Percentiles rank a stretch among this genome's conserved stretches.
phyloP scores from a whole-genome alignment of 768 basidiomycete genomes.

The Lentinula lateritia region DNA sequence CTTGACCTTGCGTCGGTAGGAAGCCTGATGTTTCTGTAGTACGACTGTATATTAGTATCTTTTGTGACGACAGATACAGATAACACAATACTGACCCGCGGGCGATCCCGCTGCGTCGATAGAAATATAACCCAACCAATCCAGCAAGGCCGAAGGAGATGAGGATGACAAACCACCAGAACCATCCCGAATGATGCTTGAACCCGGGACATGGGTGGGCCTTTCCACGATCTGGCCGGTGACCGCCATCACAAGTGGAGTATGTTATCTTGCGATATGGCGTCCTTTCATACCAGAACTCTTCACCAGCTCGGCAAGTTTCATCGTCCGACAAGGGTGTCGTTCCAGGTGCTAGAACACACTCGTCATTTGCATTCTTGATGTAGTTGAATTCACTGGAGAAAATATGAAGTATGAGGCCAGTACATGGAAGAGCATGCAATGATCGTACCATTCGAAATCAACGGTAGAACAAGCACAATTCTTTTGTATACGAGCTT shows the following conservation, averaged over 20 bases:
- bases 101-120: slow-evolving; percentile 62
- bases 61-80: slow-evolving; percentile 3
- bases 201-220: slow-evolving; percentile 81
- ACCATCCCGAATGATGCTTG: slow-evolving; percentile 63
- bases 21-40: slow-evolving; percentile 65
- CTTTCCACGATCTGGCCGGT: slow-evolving; percentile 69
- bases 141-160: slow-evolving; percentile 76
- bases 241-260: slow-evolving; percentile 81
- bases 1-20: slow-evolving; percentile 44
- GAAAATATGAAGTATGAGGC: not conserved
- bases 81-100: slow-evolving; percentile 55
- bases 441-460: slow-evolving; percentile 82
- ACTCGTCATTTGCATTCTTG: slow-evolving; percentile 62
- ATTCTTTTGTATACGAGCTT: slow-evolving; percentile 51
- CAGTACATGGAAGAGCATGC: not conserved
- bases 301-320: slow-evolving; percentile 54
- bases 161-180: slow-evolving; percentile 78
- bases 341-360: slow-evolving; percentile 73
- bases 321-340: slow-evolving; percentile 56
- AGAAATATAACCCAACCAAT: slow-evolving; percentile 78
- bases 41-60: not conserved
- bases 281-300: slow-evolving; percentile 93
- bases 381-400: slow-evolving; percentile 89
- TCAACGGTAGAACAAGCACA: slow-evolving; percentile 73
- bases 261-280: slow-evolving; percentile 87